These are phyloP conservation scores for Aspergillus sp. DNA, from an alignment of 2,329 filamentous ascomycete species.

Conservation along the genomic window DNA sequence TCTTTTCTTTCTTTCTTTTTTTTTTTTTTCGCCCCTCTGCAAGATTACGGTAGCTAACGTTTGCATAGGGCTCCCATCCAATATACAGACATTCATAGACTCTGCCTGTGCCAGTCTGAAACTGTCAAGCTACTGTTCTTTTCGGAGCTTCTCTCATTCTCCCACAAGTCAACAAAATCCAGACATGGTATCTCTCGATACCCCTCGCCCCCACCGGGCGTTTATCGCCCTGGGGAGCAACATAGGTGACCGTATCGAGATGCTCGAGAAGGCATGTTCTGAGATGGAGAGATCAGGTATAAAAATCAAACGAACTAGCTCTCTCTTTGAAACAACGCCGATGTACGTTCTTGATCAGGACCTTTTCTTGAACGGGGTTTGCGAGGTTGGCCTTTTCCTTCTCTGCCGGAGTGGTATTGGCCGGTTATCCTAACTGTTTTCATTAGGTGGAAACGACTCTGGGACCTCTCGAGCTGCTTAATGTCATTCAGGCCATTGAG, in stretches of 20 bases:
- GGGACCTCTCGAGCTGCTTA: slow-evolving; percentile 65
- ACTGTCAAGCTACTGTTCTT: not conserved
- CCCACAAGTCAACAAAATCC: slow-evolving; percentile 6
- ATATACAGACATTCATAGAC: not conserved
- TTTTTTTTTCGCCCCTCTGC: not conserved
- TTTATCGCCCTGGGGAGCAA: slow-evolving; percentile 92
- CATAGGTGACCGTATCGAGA: slow-evolving; percentile 71
- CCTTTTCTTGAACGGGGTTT: slow-evolving; percentile 83
- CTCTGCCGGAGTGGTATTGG: not conserved
- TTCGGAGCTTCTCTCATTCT: slow-evolving; percentile 8
- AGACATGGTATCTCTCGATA: slow-evolving; percentile 12
- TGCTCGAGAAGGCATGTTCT: slow-evolving; percentile 75
- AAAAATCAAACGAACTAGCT: slow-evolving; percentile 69
- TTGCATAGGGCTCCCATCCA: not conserved
- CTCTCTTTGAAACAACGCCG: slow-evolving; percentile 85
- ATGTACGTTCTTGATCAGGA: slow-evolving; percentile 94
- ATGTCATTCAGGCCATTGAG: slow-evolving; percentile 78
- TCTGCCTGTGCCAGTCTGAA: not conserved
- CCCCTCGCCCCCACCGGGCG: slow-evolving; percentile 39
- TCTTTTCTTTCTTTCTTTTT: not conserved
- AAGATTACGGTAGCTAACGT: not conserved
- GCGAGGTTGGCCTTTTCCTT: slow-evolving; percentile 58
- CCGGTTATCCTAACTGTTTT: slow-evolving; percentile 6
- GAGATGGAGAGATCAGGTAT: slow-evolving; percentile 69
- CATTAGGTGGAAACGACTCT: slow-evolving; percentile 70